A percentile compares a stretch with the other conserved stretches of the same genome.
These are phyloP conservation scores for Malus sylvestris DNA, from an alignment of 306 rosid species.

Conservation along the genomic window DNA sequence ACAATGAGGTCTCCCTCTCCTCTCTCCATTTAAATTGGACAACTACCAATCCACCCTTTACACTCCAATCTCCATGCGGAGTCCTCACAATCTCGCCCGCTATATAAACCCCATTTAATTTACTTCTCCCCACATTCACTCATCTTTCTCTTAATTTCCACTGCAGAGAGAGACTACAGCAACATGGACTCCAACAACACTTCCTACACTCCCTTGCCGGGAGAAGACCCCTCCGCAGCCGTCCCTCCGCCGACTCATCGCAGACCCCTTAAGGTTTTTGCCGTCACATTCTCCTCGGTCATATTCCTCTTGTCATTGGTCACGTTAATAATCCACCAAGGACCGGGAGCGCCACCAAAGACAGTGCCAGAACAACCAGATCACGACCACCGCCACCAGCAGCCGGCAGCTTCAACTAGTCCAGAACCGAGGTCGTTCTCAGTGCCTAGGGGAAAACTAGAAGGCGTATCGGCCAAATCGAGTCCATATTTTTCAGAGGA, in stretches of 20 bases:
- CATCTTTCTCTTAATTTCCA: not conserved
- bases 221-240: conserved; percentile 6
- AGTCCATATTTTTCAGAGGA: conserved; percentile 19
- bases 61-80: not conserved
- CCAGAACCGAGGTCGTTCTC: not conserved
- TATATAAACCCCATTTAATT: not conserved
- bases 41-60: conserved; percentile 20
- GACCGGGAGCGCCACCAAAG: not conserved
- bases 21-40: conserved; percentile 1
- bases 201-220: conserved; percentile 34
- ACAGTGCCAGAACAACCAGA: not conserved
- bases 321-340: conserved; percentile 28
- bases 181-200: conserved; percentile 21
- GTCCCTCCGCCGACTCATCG: not conserved
- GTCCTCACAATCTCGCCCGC: not conserved
- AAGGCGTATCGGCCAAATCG: conserved; percentile 81
- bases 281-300: conserved; percentile 15
- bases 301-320: conserved; percentile 39
- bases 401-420: not conserved
- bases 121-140: not conserved
- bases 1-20: too few species aligned
- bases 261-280: conserved; percentile 22
- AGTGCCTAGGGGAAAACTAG: conserved; percentile 45
- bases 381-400: not conserved
- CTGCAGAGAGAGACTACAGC: not conserved